Evolutionary conservation across 129 eudicot genomes (phyloP).

Genomic region (carrot (Daucus carota)): DH1_v3.0 NC_030386.2:5843501-5844000

Average conservation of each 20-base stretch:
- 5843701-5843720: too few relatives aligned
- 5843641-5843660: conserved; percentile 83
- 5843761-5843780: too few relatives aligned
- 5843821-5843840: too few relatives aligned
- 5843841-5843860: conserved; percentile 17
- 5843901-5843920: not conserved
- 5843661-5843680: too few relatives aligned
- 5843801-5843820: too few relatives aligned
- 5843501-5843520: too few relatives aligned
- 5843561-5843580: conserved; percentile 96
- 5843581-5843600: conserved; percentile 98
- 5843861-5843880: not conserved
- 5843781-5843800: too few relatives aligned
- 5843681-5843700: too few relatives aligned
- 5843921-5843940: not conserved
- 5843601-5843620: conserved; percentile 71
- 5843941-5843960: not conserved
- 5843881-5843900: not conserved
- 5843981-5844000: not conserved
- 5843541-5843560: conserved; percentile 95
- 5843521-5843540: too few relatives aligned
- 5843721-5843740: too few relatives aligned
- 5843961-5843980: not conserved
- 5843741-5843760: too few relatives aligned
- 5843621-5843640: conserved; percentile 97